Evolutionary conservation across 495 filamentous ascomycete genomes (phyloP).

Genomic region (Sphaerosporella brunnea): DNA sequence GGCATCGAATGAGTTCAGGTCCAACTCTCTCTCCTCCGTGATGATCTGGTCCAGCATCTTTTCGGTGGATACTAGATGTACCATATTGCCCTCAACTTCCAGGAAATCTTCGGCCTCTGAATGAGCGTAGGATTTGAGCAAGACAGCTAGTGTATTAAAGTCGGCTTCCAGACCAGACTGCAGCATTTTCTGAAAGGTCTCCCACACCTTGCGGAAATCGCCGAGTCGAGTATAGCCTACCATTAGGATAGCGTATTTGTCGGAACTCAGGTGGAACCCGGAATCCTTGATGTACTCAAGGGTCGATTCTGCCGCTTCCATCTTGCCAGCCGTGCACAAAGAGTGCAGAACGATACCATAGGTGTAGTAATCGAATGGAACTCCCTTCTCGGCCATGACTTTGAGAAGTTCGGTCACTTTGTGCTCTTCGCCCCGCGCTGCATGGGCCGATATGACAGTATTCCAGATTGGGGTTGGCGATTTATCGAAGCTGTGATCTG

Average conservation of each 20-base stretch:
- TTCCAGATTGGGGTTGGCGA: slow-evolving; percentile 59
- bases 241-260: slow-evolving; percentile 66
- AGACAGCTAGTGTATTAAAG: slow-evolving; percentile 31
- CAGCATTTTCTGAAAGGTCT: slow-evolving; percentile 37
- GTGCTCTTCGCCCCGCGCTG: not conserved
- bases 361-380: slow-evolving; percentile 51
- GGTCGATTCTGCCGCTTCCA: slow-evolving; percentile 48
- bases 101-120: slow-evolving; percentile 28
- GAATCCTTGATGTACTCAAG: slow-evolving; percentile 42
- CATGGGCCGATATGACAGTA: slow-evolving; percentile 34
- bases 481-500: slow-evolving; percentile 28
- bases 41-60: slow-evolving; percentile 20
- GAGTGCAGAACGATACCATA: slow-evolving; percentile 57
- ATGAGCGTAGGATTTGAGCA: slow-evolving; percentile 27
- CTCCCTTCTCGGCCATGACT: slow-evolving; percentile 7
- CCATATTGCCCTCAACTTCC: slow-evolving; percentile 11
- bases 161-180: slow-evolving; percentile 31
- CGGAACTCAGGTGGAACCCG: slow-evolving; percentile 39
- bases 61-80: slow-evolving; percentile 16
- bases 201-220: slow-evolving; percentile 36
- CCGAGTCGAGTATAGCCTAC: slow-evolving; percentile 39
- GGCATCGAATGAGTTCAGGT: slow-evolving; percentile 19
- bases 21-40: slow-evolving; percentile 12
- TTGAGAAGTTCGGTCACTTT: not conserved
- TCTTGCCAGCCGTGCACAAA: slow-evolving; percentile 41